Percentiles rank a stretch among this genome's conserved stretches.
Conservation (phyloP, 805 yeast species). For the Lipomyces sp. region DNA sequence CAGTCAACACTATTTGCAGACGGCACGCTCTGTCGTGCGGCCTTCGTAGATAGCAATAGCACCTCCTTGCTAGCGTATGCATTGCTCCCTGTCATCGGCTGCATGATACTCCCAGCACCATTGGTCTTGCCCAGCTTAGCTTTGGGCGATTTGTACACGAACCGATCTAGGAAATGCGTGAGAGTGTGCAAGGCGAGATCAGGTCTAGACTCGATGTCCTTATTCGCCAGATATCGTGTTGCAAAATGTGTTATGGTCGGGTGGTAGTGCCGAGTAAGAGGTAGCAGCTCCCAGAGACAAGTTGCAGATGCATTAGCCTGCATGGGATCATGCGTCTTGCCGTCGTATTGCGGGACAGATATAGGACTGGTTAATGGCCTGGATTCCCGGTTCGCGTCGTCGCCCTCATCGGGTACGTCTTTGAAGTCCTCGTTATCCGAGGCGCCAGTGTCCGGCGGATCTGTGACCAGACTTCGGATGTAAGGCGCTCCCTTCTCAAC, state of each 20-base stretch:
- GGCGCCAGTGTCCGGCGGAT: conserved; percentile 57
- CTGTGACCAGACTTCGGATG: conserved; percentile 63
- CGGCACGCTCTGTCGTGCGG: conserved; percentile 57
- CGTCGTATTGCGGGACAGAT: conserved; percentile 59
- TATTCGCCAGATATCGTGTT: conserved; percentile 57
- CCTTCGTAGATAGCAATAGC: conserved; percentile 43
- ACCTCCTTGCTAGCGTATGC: conserved; percentile 40
- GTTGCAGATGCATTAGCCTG: conserved; percentile 83
- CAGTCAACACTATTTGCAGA: conserved; percentile 89
- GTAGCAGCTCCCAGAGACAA: conserved; percentile 83
- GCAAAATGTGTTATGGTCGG: conserved; percentile 90
- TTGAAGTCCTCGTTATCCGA: conserved; percentile 49
- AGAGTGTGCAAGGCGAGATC: conserved; percentile 88
- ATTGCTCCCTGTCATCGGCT: conserved; percentile 68
- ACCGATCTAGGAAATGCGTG: conserved; percentile 90
- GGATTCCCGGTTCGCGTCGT: conserved; percentile 29
- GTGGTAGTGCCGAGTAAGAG: conserved; percentile 80
- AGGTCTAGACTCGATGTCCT: conserved; percentile 63
- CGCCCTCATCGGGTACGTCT: conserved; percentile 45
- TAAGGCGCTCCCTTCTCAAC: conserved; percentile 67
- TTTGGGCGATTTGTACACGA: conserved; percentile 92
- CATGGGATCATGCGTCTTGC: conserved; percentile 89
- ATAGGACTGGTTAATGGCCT: conserved; percentile 31
- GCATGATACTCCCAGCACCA: conserved; percentile 90
- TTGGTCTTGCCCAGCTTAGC: conserved; percentile 55